phyloP scores from a whole-genome alignment of 306 rosid genomes.

The Cajanus cajan region DNA sequence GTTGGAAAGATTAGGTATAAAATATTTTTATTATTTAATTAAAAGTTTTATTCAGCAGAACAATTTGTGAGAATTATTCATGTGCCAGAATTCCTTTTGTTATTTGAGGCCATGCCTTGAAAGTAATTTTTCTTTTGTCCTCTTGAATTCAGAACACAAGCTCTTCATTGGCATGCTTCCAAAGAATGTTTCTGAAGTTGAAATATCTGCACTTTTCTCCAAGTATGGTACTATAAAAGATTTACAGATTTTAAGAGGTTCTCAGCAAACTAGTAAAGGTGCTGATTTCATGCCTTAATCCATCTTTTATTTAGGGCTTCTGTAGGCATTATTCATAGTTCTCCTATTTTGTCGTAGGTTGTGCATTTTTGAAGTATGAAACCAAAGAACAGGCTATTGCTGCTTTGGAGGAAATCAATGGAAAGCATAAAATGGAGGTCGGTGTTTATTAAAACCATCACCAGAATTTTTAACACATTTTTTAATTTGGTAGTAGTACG shows the following conservation, averaged over 20 bases:
- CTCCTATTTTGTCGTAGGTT: slow-evolving; percentile 53
- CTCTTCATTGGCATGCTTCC: slow-evolving; percentile 99
- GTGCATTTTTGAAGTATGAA: slow-evolving; percentile 96
- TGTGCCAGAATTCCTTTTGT: slow-evolving; percentile 14
- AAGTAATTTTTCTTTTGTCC: slow-evolving; percentile 23
- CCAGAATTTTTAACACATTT: slow-evolving; percentile 11
- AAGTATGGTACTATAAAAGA: slow-evolving; percentile 75
- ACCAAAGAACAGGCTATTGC: slow-evolving; percentile 92
- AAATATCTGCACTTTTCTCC: slow-evolving; percentile 77
- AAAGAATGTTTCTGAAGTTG: slow-evolving; percentile 83
- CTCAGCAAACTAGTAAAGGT: slow-evolving; percentile 98
- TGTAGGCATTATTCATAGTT: slow-evolving; percentile 4
- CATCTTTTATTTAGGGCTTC: neutral
- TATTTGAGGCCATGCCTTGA: slow-evolving; percentile 16
- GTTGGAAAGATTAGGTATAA: slow-evolving; percentile 94
- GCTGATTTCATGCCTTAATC: slow-evolving; percentile 19
- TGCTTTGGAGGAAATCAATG: slow-evolving; percentile 81
- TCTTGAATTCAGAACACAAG: slow-evolving; percentile 74
- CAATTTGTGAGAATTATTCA: slow-evolving; percentile 11
- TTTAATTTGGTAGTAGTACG: neutral
- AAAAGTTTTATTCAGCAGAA: slow-evolving; percentile 5
- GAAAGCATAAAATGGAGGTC: slow-evolving; percentile 96
- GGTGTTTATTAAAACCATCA: slow-evolving; percentile 26
- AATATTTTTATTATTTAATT: slow-evolving; percentile 33
- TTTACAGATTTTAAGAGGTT: slow-evolving; percentile 90